Base-by-base conservation (phyloP, 768 basidiomycete species). In the Russula dissimulans region DNA sequence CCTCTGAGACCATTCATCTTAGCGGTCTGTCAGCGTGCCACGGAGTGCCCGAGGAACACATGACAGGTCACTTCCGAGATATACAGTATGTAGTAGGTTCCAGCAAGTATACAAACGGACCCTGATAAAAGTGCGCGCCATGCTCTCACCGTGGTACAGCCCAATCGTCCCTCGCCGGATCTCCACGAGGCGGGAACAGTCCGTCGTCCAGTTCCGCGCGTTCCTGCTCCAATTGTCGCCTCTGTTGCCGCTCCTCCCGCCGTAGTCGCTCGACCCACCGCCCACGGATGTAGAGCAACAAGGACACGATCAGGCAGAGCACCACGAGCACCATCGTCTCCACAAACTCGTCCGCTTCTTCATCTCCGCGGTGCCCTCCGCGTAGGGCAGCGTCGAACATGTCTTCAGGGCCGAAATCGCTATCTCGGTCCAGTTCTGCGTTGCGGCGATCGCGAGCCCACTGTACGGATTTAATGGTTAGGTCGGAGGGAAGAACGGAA, bases 311-410 rank as follows among this genome's bases (percentile, higher is more conserved):
- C 29, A 87, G 72, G 68, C 89, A 90, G 31, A 95, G 75, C 44
- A 82, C 71, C 4, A 94, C 79, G 45, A 95, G 78, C 42, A 93
- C 70, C 74, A 91, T 79, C 29, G 89, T 95, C 76, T 95, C 93
- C 36, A 74, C 75, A 58, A 91, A 84, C 65, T 91, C 89, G 61
- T 91, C 83, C 15, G 70, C 71, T 1, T 81, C 82, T n/a, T 78
- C 82, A 18, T 87, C 84, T 15, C 82, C 84, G 14, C 83, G 79
- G 52, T 79, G 73, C 4, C 80, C 78, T 14, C 81, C 81, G 26
- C 85, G 79, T 64, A 83, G 60, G 5, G 82, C 79, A 3, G 77
- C 86, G 32, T 91, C 89, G 65, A 85, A 87, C 71, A 91, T 90
- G 67, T 91, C 91, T 49, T 94, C 91, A 0, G 89, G 85, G 8